These are phyloP conservation scores for Termitomyces sp. DNA, from an alignment of 1,284 basidiomycete genomes.

Conservation along the genomic window DNA sequence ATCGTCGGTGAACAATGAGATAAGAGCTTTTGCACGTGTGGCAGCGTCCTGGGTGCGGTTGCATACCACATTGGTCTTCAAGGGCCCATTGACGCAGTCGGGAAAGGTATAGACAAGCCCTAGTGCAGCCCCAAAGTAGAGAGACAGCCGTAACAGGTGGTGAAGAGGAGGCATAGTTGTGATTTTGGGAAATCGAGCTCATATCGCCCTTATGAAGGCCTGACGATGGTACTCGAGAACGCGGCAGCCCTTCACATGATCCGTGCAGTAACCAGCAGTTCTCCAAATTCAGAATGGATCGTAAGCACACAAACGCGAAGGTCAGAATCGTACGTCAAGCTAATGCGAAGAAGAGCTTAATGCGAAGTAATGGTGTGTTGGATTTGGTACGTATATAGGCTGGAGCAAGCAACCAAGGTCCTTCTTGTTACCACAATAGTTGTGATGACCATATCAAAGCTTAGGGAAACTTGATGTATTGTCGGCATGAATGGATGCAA, in stretches of 20 bases:
- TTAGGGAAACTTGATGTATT: background rate
- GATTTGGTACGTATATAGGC: background rate
- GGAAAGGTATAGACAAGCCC: constrained; percentile 37
- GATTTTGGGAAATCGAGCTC: too few relatives aligned
- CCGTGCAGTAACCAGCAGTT: background rate
- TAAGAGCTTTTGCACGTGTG: constrained; percentile 44
- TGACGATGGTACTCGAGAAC: background rate
- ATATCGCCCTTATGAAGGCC: background rate
- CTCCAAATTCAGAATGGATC: background rate
- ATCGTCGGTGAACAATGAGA: constrained; percentile 41
- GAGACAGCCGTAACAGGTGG: constrained; percentile 1
- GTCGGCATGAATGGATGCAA: background rate
- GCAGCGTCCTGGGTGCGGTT: constrained; percentile 39
- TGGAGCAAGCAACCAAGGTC: background rate
- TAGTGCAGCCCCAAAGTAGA: background rate
- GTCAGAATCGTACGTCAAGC: background rate
- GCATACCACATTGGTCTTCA: constrained; percentile 43
- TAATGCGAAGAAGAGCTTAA: background rate
- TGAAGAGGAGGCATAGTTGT: background rate
- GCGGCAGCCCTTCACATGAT: background rate
- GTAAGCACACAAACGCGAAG: background rate
- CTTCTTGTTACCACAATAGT: background rate
- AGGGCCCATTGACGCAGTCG: constrained; percentile 40
- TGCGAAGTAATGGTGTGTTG: background rate
- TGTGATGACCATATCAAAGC: background rate